phyloP scores from a whole-genome alignment of 441 rosid species.

The Breynia disticha region DNA sequence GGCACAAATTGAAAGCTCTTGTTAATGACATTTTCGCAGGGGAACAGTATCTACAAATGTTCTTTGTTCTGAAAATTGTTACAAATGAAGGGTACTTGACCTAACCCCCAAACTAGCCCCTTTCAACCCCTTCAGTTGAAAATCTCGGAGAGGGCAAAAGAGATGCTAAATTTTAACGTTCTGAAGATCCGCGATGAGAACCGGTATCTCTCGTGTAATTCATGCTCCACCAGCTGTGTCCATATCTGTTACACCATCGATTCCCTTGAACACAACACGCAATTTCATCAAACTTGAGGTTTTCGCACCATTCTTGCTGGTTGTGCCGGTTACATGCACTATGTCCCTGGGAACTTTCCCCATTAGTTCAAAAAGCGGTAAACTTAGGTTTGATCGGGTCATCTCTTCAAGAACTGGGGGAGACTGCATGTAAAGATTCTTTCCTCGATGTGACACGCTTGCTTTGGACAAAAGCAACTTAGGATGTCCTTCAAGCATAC shows the following conservation, averaged over 20 bases:
- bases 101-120: too few species aligned
- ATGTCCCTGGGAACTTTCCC: constrained; percentile 50
- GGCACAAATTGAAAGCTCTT: too few species aligned
- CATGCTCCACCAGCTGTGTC: constrained; percentile 77
- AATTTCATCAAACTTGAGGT: constrained; percentile 51
- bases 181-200: neutral
- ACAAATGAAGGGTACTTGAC: too few species aligned
- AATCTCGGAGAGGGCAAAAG: too few species aligned
- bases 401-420: constrained; percentile 89
- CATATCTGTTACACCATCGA: constrained; percentile 60
- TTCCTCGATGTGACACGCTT: constrained; percentile 47
- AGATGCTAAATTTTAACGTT: too few species aligned
- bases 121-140: too few species aligned
- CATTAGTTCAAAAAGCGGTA: constrained; percentile 63
- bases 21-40: too few species aligned
- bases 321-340: constrained; percentile 58
- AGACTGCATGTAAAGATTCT: constrained; percentile 84
- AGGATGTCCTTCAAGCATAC: constrained; percentile 71
- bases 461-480: constrained; percentile 61
- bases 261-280: constrained; percentile 57
- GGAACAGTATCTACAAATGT: too few species aligned
- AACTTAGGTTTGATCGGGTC: constrained; percentile 60
- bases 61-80: too few species aligned
- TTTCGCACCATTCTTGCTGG: constrained; percentile 43
- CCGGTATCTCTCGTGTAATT: neutral